Evolutionary conservation across 2,329 filamentous ascomycete species (phyloP).

Genomic region (Claviceps sp.): DNA sequence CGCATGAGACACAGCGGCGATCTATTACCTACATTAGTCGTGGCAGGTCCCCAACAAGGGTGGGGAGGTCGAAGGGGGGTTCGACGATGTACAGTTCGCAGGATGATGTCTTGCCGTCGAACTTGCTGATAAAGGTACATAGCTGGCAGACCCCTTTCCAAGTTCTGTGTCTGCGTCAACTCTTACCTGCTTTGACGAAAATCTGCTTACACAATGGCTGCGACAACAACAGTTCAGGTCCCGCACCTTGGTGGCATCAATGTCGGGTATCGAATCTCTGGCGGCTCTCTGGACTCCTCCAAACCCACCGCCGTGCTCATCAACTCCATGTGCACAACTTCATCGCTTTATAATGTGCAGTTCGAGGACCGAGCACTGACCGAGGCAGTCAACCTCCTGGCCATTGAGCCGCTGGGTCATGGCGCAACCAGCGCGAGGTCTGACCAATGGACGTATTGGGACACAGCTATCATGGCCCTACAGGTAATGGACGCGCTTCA

Average conservation of each 20-base stretch:
- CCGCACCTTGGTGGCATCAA: conserved; percentile 34
- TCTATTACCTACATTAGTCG: no score
- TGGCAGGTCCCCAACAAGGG: no score
- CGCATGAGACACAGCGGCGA: no score
- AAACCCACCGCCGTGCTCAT: conserved; percentile 39
- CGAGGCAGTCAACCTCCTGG: conserved; percentile 31
- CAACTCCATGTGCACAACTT: conserved; percentile 38
- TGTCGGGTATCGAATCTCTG: conserved; percentile 30
- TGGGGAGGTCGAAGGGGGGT: no score
- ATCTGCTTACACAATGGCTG: conserved; percentile 17
- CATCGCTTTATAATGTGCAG: conserved; percentile 30
- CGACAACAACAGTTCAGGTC: conserved; percentile 28
- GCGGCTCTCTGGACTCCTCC: conserved; percentile 28
- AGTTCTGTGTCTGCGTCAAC: no score
- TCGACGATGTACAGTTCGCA: no score
- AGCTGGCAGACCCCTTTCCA: no score
- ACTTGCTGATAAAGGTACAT: no score
- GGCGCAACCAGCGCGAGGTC: conserved; percentile 28
- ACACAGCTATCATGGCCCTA: conserved; percentile 37
- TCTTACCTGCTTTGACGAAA: background rate
- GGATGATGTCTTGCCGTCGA: no score
- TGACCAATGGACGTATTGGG: conserved; percentile 43
- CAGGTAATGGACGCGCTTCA: conserved; percentile 40
- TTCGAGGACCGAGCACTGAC: conserved; percentile 27
- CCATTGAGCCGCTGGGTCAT: conserved; percentile 40